These are phyloP conservation scores for Lepidium campestre DNA, from an alignment of 441 rosid species.

Conservation along the genomic window DNA sequence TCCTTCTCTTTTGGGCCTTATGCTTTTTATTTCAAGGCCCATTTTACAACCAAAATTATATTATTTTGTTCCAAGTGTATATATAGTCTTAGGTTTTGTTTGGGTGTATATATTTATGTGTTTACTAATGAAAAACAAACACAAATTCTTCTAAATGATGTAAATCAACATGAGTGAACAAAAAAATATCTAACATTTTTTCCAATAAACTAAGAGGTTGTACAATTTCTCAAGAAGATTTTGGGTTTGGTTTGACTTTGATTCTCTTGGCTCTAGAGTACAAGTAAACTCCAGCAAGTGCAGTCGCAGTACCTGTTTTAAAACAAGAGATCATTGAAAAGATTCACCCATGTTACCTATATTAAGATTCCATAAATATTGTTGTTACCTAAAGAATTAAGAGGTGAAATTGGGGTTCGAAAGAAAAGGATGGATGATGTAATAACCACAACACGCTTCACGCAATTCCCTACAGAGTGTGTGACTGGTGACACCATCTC, in stretches of 20 bases:
- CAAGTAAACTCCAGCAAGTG: conserved; percentile 59
- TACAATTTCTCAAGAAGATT: conserved; percentile 4
- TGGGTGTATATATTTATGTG: no score
- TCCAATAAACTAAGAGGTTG: neutral
- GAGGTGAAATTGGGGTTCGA: conserved; percentile 41
- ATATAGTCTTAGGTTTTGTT: no score
- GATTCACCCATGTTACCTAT: no score
- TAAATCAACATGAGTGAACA: neutral
- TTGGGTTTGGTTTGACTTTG: conserved; percentile 33
- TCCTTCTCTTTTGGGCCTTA: conserved; percentile 2
- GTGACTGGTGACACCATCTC: conserved; percentile 62
- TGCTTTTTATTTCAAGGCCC: neutral
- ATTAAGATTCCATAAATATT: no score
- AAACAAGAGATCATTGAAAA: neutral
- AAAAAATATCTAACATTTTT: neutral
- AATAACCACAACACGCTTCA: conserved; percentile 62
- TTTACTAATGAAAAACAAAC: no score
- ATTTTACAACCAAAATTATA: neutral
- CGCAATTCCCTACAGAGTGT: conserved; percentile 62
- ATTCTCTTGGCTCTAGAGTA: conserved; percentile 40
- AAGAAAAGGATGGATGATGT: conserved; percentile 52
- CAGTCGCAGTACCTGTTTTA: conserved; percentile 48
- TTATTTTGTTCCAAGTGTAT: neutral
- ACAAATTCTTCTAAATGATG: neutral
- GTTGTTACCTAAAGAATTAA: conserved; percentile 40